These are phyloP conservation scores for Agaricus subrufescens DNA, from an alignment of 768 basidiomycete species.

Conservation along the genomic window DNA sequence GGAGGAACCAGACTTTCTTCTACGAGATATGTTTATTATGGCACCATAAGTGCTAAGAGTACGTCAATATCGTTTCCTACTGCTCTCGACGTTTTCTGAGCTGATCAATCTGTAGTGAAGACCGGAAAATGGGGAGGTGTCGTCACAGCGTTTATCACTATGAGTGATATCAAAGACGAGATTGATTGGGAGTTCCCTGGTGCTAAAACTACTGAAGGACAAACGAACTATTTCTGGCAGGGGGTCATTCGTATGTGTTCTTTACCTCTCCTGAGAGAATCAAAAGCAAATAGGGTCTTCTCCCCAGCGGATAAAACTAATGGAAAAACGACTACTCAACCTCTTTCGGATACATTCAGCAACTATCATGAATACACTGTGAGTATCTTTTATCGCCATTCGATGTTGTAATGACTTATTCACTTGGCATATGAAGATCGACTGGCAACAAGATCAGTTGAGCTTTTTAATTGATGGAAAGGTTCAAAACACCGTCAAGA, in stretches of 20 bases:
- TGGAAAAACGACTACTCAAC: constrained; percentile 42
- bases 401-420: no score
- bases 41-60: constrained; percentile 65
- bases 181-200: constrained; percentile 89
- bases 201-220: constrained; percentile 52
- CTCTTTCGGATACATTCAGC: constrained; percentile 55
- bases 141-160: constrained; percentile 81
- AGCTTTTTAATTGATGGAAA: constrained; percentile 69
- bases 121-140: constrained; percentile 78
- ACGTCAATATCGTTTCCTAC: constrained; percentile 11
- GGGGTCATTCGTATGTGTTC: constrained; percentile 53
- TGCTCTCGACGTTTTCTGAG: not conserved
- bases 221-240: constrained; percentile 83
- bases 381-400: not conserved
- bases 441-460: constrained; percentile 71
- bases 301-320: constrained; percentile 32
- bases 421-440: constrained; percentile 44
- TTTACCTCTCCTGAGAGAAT: not conserved
- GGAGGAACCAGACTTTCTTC: constrained; percentile 77
- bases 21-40: constrained; percentile 81
- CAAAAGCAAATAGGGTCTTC: not conserved
- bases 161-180: constrained; percentile 81
- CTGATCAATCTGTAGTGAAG: constrained; percentile 46
- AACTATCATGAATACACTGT: constrained; percentile 72
- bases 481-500: constrained; percentile 62